These are phyloP conservation scores for Handroanthus guayacan DNA, from an alignment of 257 asterid species.

Conservation along the genomic window DNA sequence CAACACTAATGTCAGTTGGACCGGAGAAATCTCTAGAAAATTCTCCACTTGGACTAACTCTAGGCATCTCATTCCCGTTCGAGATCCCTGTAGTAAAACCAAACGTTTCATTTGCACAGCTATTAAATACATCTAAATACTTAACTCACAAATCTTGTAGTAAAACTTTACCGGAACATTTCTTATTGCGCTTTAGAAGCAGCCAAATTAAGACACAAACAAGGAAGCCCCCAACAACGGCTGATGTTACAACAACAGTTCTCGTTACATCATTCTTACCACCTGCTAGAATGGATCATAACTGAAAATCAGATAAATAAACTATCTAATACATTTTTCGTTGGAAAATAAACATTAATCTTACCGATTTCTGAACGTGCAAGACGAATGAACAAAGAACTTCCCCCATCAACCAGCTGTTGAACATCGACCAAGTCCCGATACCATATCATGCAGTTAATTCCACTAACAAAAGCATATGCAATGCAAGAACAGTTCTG, in stretches of 20 bases:
- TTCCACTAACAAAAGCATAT: conserved; percentile 57
- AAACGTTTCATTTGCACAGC: background rate
- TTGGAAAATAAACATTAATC: background rate
- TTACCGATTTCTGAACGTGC: conserved; percentile 67
- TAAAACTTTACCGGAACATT: conserved; percentile 48
- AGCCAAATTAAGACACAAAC: conserved; percentile 50
- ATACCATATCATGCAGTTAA: conserved; percentile 77
- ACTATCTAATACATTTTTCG: background rate
- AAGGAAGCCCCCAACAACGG: conserved; percentile 45
- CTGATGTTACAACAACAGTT: conserved; percentile 44
- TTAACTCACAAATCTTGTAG: background rate
- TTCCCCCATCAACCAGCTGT: conserved; percentile 60
- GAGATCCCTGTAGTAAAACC: conserved; percentile 43
- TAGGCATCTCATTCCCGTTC: conserved; percentile 37
- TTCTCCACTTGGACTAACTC: conserved; percentile 54
- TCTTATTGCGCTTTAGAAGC: conserved; percentile 44
- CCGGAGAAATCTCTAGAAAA: conserved; percentile 53
- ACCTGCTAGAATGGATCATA: conserved; percentile 39
- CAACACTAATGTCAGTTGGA: conserved; percentile 46
- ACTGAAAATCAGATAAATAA: conserved; percentile 20
- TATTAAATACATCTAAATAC: background rate
- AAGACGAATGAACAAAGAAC: conserved; percentile 62
- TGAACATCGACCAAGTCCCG: conserved; percentile 66
- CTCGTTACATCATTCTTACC: conserved; percentile 32
- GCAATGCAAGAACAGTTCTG: conserved; percentile 74